Evolutionary conservation across 441 rosid species (phyloP).

Genomic region (Pelargonium citronellum): DNA sequence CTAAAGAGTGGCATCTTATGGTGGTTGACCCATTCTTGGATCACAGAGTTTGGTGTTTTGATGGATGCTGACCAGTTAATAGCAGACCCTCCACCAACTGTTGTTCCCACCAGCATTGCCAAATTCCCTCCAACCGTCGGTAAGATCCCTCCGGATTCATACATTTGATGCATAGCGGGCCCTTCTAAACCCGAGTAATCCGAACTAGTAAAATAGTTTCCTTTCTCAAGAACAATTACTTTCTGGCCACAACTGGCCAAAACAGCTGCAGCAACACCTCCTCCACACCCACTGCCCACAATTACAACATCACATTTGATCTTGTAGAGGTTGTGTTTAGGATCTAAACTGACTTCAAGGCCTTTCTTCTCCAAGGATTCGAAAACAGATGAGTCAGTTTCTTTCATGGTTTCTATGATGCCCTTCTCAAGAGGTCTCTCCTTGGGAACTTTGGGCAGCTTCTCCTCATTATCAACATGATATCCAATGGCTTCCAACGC

Average conservation of each 20-base stretch:
- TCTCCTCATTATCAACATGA: conserved; percentile 23
- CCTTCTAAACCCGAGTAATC: conserved; percentile 69
- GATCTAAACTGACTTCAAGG: conserved; percentile 36
- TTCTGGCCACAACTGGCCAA: conserved; percentile 65
- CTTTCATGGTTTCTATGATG: conserved; percentile 48
- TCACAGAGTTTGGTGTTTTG: conserved; percentile 9
- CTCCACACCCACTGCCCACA: conserved; percentile 88
- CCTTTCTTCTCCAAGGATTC: conserved; percentile 51
- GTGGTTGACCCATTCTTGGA: conserved; percentile 57
- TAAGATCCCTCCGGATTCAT: too few relatives aligned
- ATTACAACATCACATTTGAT: conserved; percentile 70
- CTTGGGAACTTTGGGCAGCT: conserved; percentile 12
- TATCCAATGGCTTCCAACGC: conserved; percentile 74
- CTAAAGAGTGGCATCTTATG: conserved; percentile 35
- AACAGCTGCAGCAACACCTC: conserved; percentile 84
- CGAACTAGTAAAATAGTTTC: conserved; percentile 47
- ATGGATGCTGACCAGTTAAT: too few relatives aligned
- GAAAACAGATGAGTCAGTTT: conserved; percentile 40
- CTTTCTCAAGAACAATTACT: conserved; percentile 79
- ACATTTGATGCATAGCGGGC: conserved; percentile 27
- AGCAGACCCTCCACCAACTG: too few relatives aligned
- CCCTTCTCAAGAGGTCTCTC: conserved; percentile 71
- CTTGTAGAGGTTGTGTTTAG: conserved; percentile 24
- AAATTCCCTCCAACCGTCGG: too few relatives aligned
- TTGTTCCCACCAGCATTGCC: too few relatives aligned